Base-by-base conservation (phyloP, 257 asterid species). In the Primulina huaijiensis region DNA sequence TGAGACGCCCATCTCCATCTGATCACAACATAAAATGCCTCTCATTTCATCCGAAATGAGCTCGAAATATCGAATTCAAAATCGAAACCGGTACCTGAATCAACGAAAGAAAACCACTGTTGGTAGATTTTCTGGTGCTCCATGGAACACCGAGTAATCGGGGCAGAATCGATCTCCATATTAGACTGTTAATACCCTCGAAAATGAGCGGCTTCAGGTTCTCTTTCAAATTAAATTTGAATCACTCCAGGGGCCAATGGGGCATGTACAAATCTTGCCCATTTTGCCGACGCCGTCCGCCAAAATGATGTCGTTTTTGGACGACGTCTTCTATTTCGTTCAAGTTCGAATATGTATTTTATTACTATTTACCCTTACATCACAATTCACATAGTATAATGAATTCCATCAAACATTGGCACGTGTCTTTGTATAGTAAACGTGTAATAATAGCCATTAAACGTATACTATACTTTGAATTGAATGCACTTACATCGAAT, bases 1-100 rank as follows among this genome's bases (percentile, higher is more conserved):
- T 82, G 20, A 91, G 76, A 40, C 99, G 95, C 16, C 95, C 97
- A 84, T 91, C 99, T 60, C 95, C 97, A 74, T 91, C 99, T 94
- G 76, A 69, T 58, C 67, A 21, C n/a, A 7, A 31, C 21, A 16
- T 52, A 2, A 21, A 50, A 56, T 7, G 21, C 12, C 7, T 17
- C 67, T 43, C 43, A 35, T 67, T 38, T 34, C 43, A 7, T 60
- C 30, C 34, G 7, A 61, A 7, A 30, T 30, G 16, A 20, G 3
- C 8, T 21, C 35, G 3, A 23, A 65, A 7, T 33, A 1, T 7
- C 10, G 55, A 66, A 64, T 62, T 65, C 23, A 70, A 73, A 68
- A 76, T 70, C 14, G 60, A 60, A 21, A 29, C 3, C 29, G 9
- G 27, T 29, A 86, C 98, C 98, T 69, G 96, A 87, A 91, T 94